phyloP scores from a whole-genome alignment of 352 stramenopile species.

The Plasmopara halstedii region DNA sequence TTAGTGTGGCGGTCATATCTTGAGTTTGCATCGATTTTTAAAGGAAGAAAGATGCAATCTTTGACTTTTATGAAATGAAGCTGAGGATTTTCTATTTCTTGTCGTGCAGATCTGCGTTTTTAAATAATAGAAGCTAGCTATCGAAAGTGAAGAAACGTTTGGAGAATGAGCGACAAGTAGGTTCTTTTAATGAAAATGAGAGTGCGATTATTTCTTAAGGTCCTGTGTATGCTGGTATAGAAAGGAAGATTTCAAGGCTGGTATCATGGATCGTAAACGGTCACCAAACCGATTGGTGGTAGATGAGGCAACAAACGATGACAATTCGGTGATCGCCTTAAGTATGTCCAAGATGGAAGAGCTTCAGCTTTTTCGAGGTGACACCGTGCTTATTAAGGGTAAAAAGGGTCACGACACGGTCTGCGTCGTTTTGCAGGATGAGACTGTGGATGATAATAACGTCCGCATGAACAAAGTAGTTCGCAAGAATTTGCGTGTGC shows the following conservation, averaged over 20 bases:
- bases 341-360: conserved; percentile 97
- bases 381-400: conserved; percentile 99
- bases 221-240: conserved; percentile 8
- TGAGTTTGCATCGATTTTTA: too few relatives aligned
- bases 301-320: conserved; percentile 96
- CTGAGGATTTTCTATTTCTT: neutral
- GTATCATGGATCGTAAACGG: conserved; percentile 90
- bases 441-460: conserved; percentile 95
- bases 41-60: neutral
- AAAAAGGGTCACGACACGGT: conserved; percentile 99
- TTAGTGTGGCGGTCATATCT: too few relatives aligned
- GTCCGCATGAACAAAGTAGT: conserved; percentile 99
- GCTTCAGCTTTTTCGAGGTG: conserved; percentile 97
- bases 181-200: too few relatives aligned
- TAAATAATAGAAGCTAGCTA: conserved; percentile 7
- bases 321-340: conserved; percentile 95
- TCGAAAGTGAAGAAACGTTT: neutral
- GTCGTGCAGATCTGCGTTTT: conserved; percentile 5
- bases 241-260: conserved; percentile 79
- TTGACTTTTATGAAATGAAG: neutral
- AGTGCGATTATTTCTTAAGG: too few relatives aligned
- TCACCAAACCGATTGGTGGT: conserved; percentile 98
- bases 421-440: conserved; percentile 96
- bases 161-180: conserved; percentile 27
- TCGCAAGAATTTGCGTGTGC: conserved; percentile 97